A percentile compares a stretch with the other conserved stretches of the same genome.
Conservation (phyloP, 75 land plant species). For the Sequoiadendron giganteum region DNA sequence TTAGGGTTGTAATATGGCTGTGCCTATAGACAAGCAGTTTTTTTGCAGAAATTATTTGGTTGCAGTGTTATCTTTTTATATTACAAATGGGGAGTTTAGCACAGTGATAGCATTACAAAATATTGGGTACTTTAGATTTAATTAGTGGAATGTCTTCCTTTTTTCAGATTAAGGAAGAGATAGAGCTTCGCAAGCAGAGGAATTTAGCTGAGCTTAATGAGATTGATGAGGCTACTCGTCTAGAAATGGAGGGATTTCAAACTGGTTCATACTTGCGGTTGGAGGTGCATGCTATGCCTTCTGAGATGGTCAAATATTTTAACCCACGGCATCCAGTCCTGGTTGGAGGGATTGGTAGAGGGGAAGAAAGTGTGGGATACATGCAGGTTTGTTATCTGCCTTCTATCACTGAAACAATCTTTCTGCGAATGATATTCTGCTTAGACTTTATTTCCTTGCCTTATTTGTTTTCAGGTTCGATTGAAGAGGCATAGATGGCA, state of each 20-base stretch:
- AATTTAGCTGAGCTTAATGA: constrained; percentile 88
- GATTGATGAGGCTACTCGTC: constrained; percentile 74
- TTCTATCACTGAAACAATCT: background rate
- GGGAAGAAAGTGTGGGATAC: constrained; percentile 92
- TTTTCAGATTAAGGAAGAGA: constrained; percentile 88
- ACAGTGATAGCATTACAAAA: background rate
- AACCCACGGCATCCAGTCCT: constrained; percentile 88
- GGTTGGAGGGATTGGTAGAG: constrained; percentile 89
- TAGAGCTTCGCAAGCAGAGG: constrained; percentile 80
- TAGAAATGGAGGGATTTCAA: constrained; percentile 88
- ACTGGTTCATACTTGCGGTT: constrained; percentile 85
- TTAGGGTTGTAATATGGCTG: background rate
- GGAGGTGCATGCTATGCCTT: constrained; percentile 87
- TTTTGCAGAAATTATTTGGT: background rate
- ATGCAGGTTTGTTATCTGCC: constrained; percentile 77
- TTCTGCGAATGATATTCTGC: constrained; percentile 10
- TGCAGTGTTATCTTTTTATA: background rate
- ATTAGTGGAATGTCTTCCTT: background rate
- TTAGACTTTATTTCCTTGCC: background rate
- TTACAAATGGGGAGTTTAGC: background rate
- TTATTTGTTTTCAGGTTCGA: constrained; percentile 44
- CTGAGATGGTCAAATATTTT: constrained; percentile 96
- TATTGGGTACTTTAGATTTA: background rate
- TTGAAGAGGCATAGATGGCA: constrained; percentile 97
- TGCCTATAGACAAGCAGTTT: background rate